A percentile compares a stretch with the other conserved stretches of the same genome.
Conservation (phyloP, 163 green algal genomes). For the Picocystis sp. region DNA sequence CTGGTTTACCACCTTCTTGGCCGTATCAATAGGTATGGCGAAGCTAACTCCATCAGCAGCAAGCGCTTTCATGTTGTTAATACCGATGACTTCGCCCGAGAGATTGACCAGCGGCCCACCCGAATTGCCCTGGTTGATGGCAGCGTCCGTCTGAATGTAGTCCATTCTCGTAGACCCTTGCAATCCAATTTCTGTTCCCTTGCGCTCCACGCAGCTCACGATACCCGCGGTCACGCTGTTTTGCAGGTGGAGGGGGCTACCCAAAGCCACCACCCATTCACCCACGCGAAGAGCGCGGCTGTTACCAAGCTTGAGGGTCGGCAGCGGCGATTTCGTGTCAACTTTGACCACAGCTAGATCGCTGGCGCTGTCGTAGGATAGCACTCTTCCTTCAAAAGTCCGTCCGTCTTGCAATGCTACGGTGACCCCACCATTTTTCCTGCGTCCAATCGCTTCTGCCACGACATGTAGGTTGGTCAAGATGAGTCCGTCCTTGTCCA, state of each 20-base stretch:
- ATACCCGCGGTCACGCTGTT: constrained; percentile 75
- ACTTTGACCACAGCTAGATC: constrained; percentile 50
- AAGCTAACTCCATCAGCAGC: constrained; percentile 65
- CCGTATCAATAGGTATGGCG: constrained; percentile 71
- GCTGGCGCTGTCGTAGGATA: constrained; percentile 24
- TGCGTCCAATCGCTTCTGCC: constrained; percentile 14
- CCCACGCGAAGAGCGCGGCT: constrained; percentile 33
- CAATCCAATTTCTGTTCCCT: constrained; percentile 25
- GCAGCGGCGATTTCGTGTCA: constrained; percentile 18
- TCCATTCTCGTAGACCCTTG: constrained; percentile 30
- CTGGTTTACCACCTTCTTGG: constrained; percentile 44
- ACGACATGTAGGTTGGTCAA: constrained; percentile 56
- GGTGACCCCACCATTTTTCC: constrained; percentile 10
- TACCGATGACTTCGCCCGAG: constrained; percentile 39
- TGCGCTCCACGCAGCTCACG: constrained; percentile 33
- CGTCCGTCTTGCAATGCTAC: constrained; percentile 41
- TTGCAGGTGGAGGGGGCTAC: constrained; percentile 55
- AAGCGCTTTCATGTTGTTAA: constrained; percentile 43
- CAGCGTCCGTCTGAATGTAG: constrained; percentile 76
- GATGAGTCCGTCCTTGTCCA: constrained; percentile 30
- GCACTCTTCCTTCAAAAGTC: constrained; percentile 39
- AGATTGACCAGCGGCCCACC: constrained; percentile 70
- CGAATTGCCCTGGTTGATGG: constrained; percentile 52
- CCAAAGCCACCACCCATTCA: constrained; percentile 74
- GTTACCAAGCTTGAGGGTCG: constrained; percentile 24